Evolutionary conservation across 495 filamentous ascomycete genomes (phyloP), one percentile per base, ranked within the genome.

Genomic region (Coniosporium apollinis): DNA sequence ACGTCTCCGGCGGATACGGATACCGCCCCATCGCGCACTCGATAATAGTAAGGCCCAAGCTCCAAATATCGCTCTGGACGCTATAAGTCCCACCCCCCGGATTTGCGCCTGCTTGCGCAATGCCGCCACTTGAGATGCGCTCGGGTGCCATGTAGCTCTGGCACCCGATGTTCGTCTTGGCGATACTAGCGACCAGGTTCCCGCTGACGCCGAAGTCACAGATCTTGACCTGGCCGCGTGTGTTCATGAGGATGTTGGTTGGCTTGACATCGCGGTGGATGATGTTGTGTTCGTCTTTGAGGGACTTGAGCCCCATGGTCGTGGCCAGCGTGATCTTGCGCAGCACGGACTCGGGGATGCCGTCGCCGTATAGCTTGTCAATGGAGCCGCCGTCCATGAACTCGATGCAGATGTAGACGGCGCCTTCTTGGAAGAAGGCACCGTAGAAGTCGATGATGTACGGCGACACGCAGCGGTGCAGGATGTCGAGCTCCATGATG

Each of bases 121-220:
- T 69, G 17, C 83, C 80, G 34, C 82, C 80, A 17, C 82, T 81
- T 19, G 81, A 78, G 39, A 99, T 99, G 34, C 89, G 70, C 53
- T 99, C 89, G 3, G 89, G 89, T 0, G 89, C 89, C 89, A 99
- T 99, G 61, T 99, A 99, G 56, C 85, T 94, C 54, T 99, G 89
- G 50, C 89, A 99, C 15, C 89, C 89, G 44, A 99, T 99, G 52
- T 99, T 99, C 16, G 89, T 99, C 58, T 93, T 94, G 16, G 89
- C 89, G 44, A 96, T 94, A 59, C 83, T 92, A 3, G 89, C 86
- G 15, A 99, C 89, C 9, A 99, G 59, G 48, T 99, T 99, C 22
- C 89, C 89, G 34, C 81, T 89, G 8, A 99, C 89, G 47, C 89
- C 89, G 51, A 99, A 99, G 57, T 99, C 89, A 58, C 89, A 99